Evolutionary conservation across 225 moss, liverwort and hornwort species (phyloP).

Genomic region (Pseudisothecium myosuroides): DNA sequence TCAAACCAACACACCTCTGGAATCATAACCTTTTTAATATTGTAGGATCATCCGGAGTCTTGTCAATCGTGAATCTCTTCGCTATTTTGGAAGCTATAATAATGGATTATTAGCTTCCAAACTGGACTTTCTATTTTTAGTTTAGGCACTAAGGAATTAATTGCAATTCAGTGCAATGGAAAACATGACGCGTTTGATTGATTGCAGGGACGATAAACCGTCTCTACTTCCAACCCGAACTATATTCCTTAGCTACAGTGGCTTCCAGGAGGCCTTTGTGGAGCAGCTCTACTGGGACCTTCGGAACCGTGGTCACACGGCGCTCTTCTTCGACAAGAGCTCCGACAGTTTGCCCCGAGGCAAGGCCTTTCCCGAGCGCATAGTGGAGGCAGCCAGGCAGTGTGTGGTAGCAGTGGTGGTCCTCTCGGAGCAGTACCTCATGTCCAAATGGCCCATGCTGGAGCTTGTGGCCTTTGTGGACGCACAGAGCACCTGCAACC

Average conservation of each 20-base stretch:
- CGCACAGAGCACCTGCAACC: not conserved
- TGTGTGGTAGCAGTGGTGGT: slow-evolving; percentile 4
- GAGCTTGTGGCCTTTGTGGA: not conserved
- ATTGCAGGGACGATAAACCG: not conserved
- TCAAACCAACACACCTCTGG: not conserved
- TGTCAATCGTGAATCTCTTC: not conserved
- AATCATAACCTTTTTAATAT: not conserved
- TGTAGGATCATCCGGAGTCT: not conserved
- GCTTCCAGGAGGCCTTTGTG: not conserved
- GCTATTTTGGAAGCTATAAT: not conserved
- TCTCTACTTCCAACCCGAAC: not conserved
- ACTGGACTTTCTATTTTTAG: not conserved
- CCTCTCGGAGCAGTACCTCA: not conserved
- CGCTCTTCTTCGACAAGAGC: slow-evolving; percentile 3
- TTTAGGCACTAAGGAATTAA: not conserved
- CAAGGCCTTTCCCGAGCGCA: not conserved
- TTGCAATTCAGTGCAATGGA: not conserved
- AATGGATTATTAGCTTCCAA: not conserved
- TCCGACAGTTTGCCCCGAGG: not conserved
- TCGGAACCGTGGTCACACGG: not conserved
- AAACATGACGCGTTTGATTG: not conserved
- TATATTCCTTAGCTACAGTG: slow-evolving; percentile 1
- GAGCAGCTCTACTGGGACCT: not conserved
- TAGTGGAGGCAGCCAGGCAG: not conserved
- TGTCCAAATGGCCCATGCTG: slow-evolving; percentile 10